A percentile compares a stretch with the other conserved stretches of the same genome.
These are phyloP conservation scores for Periconia macrospinosa DNA, from an alignment of 2,329 filamentous ascomycete species.

Conservation along the genomic window DNA sequence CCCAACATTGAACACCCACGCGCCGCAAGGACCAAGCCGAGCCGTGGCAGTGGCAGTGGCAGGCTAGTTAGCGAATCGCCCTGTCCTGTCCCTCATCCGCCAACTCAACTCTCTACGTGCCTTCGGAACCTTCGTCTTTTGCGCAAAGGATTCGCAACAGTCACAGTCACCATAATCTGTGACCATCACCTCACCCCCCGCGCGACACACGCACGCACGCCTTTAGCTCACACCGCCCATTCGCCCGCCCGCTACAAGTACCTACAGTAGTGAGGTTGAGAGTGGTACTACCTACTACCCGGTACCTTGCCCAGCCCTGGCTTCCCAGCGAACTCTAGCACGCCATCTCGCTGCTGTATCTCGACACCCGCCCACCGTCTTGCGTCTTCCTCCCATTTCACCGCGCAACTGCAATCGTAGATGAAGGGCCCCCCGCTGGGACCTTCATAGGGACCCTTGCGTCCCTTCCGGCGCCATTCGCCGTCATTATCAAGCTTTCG, in stretches of 20 bases:
- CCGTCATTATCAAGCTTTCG: background rate
- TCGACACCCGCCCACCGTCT: background rate
- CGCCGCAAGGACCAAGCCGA: too few relatives aligned
- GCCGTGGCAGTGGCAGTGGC: too few relatives aligned
- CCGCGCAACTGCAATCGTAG: background rate
- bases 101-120: too few relatives aligned
- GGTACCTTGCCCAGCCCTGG: background rate
- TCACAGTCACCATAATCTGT: too few relatives aligned
- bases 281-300: background rate
- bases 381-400: background rate
- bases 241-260: too few relatives aligned
- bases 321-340: too few relatives aligned
- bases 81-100: too few relatives aligned
- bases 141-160: too few relatives aligned
- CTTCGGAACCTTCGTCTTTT: too few relatives aligned
- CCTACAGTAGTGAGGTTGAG: too few relatives aligned
- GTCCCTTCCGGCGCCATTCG: conserved; percentile 1
- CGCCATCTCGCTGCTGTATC: conserved; percentile 11
- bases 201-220: background rate
- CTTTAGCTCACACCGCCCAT: background rate
- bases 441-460: conserved; percentile 18
- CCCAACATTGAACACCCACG: too few relatives aligned
- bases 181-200: background rate
- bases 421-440: conserved; percentile 6
- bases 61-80: too few relatives aligned